Percentiles rank a stretch among this genome's conserved stretches.
Conservation (phyloP, 1,139 yeast species). For the Chernovozyma sophiae-reginae region DNA sequence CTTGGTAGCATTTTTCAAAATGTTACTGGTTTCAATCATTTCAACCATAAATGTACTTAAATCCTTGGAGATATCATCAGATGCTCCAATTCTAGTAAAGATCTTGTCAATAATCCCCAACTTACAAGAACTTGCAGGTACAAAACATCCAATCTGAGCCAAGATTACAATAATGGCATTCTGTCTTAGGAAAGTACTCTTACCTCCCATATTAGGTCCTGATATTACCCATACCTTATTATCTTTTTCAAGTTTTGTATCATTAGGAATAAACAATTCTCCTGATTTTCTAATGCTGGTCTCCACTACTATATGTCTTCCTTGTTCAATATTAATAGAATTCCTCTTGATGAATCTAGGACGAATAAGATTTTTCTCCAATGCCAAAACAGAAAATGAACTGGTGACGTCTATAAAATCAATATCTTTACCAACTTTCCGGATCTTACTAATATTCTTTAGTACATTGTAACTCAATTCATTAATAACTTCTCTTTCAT, state of each 20-base stretch:
- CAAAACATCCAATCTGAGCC: slow-evolving; percentile 88
- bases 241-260: slow-evolving; percentile 32
- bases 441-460: slow-evolving; percentile 33
- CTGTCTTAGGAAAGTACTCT: slow-evolving; percentile 84
- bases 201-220: slow-evolving; percentile 99
- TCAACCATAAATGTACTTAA: slow-evolving; percentile 96
- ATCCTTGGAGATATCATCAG: slow-evolving; percentile 83
- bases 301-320: slow-evolving; percentile 90
- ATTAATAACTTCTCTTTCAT: slow-evolving; percentile 45
- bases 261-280: slow-evolving; percentile 61
- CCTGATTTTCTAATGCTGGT: slow-evolving; percentile 54
- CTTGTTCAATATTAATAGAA: slow-evolving; percentile 45
- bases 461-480: slow-evolving; percentile 38
- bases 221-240: slow-evolving; percentile 66
- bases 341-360: slow-evolving; percentile 57
- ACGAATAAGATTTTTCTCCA: slow-evolving; percentile 57
- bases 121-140: slow-evolving; percentile 72
- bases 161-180: slow-evolving; percentile 78
- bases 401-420: slow-evolving; percentile 72
- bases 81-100: slow-evolving; percentile 86
- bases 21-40: slow-evolving; percentile 90
- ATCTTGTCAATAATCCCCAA: slow-evolving; percentile 82
- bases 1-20: slow-evolving; percentile 70
- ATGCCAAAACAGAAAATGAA: slow-evolving; percentile 69
- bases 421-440: slow-evolving; percentile 42